A percentile compares a stretch with the other conserved stretches of the same genome.
These are phyloP conservation scores for Ceratobasidium sp. DNA, from an alignment of 1,284 basidiomycete species.

Conservation along the genomic window DNA sequence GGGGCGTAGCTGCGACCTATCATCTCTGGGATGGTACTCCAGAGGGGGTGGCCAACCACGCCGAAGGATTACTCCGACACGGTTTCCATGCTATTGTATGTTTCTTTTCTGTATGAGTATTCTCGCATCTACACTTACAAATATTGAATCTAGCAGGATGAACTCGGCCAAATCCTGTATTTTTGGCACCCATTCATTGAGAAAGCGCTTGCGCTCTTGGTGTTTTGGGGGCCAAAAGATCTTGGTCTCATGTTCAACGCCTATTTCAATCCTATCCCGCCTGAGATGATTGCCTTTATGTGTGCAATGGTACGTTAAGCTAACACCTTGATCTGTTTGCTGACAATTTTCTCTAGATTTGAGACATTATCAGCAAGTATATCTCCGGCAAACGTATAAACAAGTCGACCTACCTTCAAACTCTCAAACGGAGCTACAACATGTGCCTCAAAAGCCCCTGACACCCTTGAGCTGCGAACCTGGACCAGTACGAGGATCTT, in stretches of 20 bases:
- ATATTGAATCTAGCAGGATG: no score
- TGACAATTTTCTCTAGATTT: not conserved
- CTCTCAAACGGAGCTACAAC: not conserved
- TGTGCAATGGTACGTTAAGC: not conserved
- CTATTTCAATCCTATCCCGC: not conserved
- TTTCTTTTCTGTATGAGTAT: no score
- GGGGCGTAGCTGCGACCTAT: not conserved
- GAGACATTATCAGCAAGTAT: not conserved
- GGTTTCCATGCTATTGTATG: no score
- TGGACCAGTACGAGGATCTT: not conserved
- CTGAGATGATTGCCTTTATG: not conserved
- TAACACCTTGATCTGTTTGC: not conserved
- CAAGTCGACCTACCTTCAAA: not conserved
- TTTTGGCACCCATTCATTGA: not conserved
- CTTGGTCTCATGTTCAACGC: not conserved
- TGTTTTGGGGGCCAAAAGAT: not conserved
- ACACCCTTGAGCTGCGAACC: not conserved
- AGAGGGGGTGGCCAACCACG: not conserved
- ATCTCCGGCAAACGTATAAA: not conserved
- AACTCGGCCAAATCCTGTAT: not conserved
- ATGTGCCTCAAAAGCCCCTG: not conserved
- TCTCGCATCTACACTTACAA: no score
- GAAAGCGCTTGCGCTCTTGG: not conserved
- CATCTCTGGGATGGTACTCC: not conserved
- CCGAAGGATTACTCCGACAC: not conserved